Evolutionary conservation across 306 rosid genomes (phyloP), one percentile per base, ranked within the genome.

Genomic region (Coriaria nepalensis): DNA sequence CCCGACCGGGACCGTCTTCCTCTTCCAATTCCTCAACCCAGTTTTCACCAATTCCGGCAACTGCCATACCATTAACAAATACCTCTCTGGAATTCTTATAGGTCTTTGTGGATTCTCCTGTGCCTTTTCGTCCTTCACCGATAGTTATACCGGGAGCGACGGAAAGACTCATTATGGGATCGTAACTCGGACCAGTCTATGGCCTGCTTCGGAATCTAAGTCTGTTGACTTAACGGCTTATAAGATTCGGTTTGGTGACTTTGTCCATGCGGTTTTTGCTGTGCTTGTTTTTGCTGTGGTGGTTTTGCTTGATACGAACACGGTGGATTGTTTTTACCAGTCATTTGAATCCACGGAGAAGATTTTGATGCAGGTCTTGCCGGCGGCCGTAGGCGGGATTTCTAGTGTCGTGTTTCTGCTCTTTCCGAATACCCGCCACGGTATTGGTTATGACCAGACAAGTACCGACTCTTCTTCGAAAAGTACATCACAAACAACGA

Each of bases 1-100:
- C 37, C 97, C 97, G 0, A 90, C 92, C 0, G 95, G 92, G 41
- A 84, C 97, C 0, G 73, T 84, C 11, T 84, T 90, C 71, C 40
- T 79, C 36, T 84, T 72, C 67, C 95, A 77, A 7, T 90, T 77
- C 53, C 78, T 84, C 15, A 84, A 60, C 66, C 97, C 95, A 0
- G 53, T 79, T 8, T 11, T 77, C 0, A 76, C 93, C 66, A 75
- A 84, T 72, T 64, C 4, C 45, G 97, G 97, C 39, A 53, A 71
- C 10, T 88, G 97, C 80, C 5, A 9, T 13, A 29, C 62, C 15
- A 0, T 73, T 53, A 65, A 81, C 74, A 84, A 81, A 56, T 74
- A 61, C 65, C 58, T 81, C 5, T 74, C 71, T 10, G 29, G 52
- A 12, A 37, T 45, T 8, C 63, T 88, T 33, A 70, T 88, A 2